phyloP scores from a whole-genome alignment of 2,329 filamentous ascomycete genomes.

The Talaromyces sp. region DNA sequence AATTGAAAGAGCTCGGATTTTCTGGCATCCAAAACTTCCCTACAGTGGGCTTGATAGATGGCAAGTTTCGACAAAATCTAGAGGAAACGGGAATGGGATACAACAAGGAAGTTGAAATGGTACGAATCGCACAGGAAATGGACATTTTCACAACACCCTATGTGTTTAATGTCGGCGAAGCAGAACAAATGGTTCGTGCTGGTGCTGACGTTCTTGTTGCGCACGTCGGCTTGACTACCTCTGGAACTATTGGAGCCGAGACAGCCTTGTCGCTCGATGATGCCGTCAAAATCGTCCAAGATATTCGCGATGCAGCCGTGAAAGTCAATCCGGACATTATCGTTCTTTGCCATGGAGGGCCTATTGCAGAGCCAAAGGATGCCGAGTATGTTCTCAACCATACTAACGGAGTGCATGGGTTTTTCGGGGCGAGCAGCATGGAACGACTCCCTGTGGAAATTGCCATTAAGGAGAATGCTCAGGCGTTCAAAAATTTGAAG shows the following conservation, averaged over 20 bases:
- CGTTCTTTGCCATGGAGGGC: slow-evolving; percentile 69
- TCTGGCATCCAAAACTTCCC: slow-evolving; percentile 72
- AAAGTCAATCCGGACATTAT: slow-evolving; percentile 59
- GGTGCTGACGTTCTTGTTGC: slow-evolving; percentile 68
- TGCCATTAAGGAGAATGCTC: slow-evolving; percentile 61
- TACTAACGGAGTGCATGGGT: slow-evolving; percentile 66
- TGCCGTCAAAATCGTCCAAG: slow-evolving; percentile 61
- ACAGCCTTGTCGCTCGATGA: slow-evolving; percentile 63
- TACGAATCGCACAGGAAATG: slow-evolving; percentile 58
- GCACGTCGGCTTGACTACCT: slow-evolving; percentile 67
- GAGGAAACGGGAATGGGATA: slow-evolving; percentile 73
- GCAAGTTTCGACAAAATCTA: slow-evolving; percentile 63
- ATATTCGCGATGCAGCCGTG: slow-evolving; percentile 61
- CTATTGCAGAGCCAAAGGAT: slow-evolving; percentile 64
- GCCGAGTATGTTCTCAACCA: slow-evolving; percentile 61
- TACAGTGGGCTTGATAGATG: slow-evolving; percentile 69
- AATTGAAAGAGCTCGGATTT: slow-evolving; percentile 64
- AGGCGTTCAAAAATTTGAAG: slow-evolving; percentile 52
- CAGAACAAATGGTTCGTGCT: slow-evolving; percentile 60
- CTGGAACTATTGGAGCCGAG: slow-evolving; percentile 63
- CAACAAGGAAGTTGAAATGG: slow-evolving; percentile 65
- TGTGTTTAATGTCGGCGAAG: slow-evolving; percentile 64
- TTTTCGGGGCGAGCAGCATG: slow-evolving; percentile 69
- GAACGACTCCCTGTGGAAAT: slow-evolving; percentile 67
- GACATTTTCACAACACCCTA: slow-evolving; percentile 68